Evolutionary conservation across 2,329 filamentous ascomycete species (phyloP).

Genomic region (Aureobasidium uvarum): DNA sequence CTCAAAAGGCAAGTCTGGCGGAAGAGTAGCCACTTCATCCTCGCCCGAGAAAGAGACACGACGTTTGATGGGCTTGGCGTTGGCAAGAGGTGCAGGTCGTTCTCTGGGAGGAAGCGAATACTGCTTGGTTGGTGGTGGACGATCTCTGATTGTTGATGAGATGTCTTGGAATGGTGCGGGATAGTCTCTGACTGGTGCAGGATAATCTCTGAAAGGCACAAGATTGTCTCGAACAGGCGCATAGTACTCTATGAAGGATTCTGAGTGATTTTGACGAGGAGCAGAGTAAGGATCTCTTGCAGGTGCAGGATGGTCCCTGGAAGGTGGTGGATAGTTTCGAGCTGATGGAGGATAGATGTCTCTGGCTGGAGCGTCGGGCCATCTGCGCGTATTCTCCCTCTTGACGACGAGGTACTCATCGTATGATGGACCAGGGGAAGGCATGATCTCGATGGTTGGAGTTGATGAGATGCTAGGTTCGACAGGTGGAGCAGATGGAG

Average conservation of each 20-base stretch:
- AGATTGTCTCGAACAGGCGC: background rate
- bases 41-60: slow-evolving; percentile 8
- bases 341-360: background rate
- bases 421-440: background rate
- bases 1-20: background rate
- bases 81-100: background rate
- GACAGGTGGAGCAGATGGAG: background rate
- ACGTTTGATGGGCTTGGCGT: background rate
- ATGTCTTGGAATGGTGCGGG: background rate
- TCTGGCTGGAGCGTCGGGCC: background rate
- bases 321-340: background rate
- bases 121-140: background rate
- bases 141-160: background rate
- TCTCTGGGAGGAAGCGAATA: background rate
- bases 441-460: slow-evolving; percentile 8
- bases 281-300: background rate
- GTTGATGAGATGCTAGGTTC: background rate
- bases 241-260: background rate
- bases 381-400: background rate
- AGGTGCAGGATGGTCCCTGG: background rate
- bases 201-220: background rate
- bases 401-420: slow-evolving; percentile 4
- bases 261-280: background rate
- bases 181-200: background rate
- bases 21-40: slow-evolving; percentile 10